phyloP scores from a whole-genome alignment of 23 red algal genomes.

The Cyanidium caldarium region DNA sequence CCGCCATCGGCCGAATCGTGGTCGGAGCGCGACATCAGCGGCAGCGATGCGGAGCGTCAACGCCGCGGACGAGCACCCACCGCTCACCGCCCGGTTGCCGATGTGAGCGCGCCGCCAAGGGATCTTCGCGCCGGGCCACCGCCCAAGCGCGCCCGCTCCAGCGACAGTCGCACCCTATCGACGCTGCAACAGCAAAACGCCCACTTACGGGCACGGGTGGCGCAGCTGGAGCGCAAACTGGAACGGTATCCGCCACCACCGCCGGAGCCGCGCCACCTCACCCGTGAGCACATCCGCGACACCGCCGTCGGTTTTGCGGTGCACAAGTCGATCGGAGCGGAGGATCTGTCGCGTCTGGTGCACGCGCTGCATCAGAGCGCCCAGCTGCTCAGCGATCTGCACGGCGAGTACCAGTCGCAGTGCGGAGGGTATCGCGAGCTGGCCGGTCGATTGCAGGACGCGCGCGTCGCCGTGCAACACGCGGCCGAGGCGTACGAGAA shows the following conservation, averaged over 20 bases:
- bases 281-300: neutral
- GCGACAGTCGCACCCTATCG: neutral
- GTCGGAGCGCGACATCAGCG: no score
- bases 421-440: neutral
- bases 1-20: no score
- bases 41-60: no score
- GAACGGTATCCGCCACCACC: constrained; percentile 4
- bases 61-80: no score
- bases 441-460: neutral
- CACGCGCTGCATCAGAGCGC: neutral
- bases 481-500: neutral
- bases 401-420: neutral
- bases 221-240: neutral
- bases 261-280: neutral
- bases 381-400: neutral
- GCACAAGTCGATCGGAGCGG: neutral
- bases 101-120: no score
- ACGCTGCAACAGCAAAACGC: constrained; percentile 1
- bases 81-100: no score
- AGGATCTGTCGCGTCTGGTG: neutral
- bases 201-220: neutral
- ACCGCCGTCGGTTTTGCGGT: neutral
- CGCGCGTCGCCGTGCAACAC: neutral
- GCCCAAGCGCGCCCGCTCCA: no score
- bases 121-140: no score